Evolutionary conservation across 345 rosid species (phyloP).

Genomic region (Gossypium sturtianum): DNA sequence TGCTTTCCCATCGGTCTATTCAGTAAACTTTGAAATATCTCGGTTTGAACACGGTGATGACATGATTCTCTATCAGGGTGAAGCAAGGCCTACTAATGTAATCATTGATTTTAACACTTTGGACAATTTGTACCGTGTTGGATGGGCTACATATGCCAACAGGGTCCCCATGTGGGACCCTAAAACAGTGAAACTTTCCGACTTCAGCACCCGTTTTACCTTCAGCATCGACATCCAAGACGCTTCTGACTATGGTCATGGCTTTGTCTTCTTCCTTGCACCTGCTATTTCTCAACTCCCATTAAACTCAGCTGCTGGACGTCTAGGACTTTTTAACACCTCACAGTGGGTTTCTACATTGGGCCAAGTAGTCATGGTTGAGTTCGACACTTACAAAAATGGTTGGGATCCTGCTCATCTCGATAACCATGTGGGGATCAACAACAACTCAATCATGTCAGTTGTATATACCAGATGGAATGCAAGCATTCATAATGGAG

Average conservation of each 20-base stretch:
- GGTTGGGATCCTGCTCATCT: conserved; percentile 26
- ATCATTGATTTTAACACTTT: background rate
- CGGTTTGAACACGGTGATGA: background rate
- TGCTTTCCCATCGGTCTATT: background rate
- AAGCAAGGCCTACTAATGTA: background rate
- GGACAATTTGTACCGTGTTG: conserved; percentile 12
- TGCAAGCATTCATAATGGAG: background rate
- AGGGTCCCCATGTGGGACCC: conserved; percentile 28
- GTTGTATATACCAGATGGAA: background rate
- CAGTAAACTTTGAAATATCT: background rate
- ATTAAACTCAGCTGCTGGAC: conserved; percentile 30
- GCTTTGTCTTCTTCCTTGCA: conserved; percentile 31
- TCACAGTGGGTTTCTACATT: background rate
- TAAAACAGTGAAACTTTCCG: conserved; percentile 14
- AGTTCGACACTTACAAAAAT: conserved; percentile 27
- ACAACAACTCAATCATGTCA: conserved; percentile 23
- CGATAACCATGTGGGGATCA: conserved; percentile 31
- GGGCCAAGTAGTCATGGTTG: conserved; percentile 27
- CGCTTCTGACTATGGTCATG: background rate
- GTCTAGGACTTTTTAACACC: conserved; percentile 30
- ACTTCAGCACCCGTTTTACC: conserved; percentile 32
- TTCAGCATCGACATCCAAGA: conserved; percentile 23
- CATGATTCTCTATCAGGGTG: background rate
- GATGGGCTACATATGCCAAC: conserved; percentile 26
- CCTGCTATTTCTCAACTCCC: conserved; percentile 24